Percentiles rank a stretch among this genome's conserved stretches.
Evolutionary conservation across 805 yeast species (phyloP).

Genomic region (Blastobotrys americana): DNA sequence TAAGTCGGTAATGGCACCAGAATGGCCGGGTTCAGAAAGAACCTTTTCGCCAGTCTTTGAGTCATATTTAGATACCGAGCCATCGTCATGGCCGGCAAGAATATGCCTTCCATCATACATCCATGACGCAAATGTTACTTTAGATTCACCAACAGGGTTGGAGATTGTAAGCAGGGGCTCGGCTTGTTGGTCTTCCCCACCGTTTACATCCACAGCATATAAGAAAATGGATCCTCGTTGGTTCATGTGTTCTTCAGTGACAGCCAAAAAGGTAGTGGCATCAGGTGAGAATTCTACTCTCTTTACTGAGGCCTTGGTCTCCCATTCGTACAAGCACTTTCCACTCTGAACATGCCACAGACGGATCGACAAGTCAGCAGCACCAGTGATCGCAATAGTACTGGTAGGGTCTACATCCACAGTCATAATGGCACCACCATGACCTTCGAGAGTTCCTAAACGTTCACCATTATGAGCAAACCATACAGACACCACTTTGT

Average conservation of each 20-base stretch:
- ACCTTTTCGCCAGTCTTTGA: constrained; percentile 66
- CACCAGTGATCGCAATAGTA: constrained; percentile 72
- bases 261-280: constrained; percentile 58
- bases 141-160: constrained; percentile 42
- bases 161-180: constrained; percentile 55
- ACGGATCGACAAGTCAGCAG: constrained; percentile 80
- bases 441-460: constrained; percentile 84
- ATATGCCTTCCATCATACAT: constrained; percentile 65
- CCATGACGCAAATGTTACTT: constrained; percentile 68
- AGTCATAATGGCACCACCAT: constrained; percentile 92
- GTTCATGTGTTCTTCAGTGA: constrained; percentile 92
- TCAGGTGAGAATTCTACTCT: constrained; percentile 80
- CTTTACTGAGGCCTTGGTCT: constrained; percentile 77
- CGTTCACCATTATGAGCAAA: constrained; percentile 94
- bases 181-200: constrained; percentile 36
- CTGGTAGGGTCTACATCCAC: constrained; percentile 73
- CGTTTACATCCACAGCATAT: constrained; percentile 49
- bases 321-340: constrained; percentile 63
- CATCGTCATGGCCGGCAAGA: constrained; percentile 84
- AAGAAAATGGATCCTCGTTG: constrained; percentile 68
- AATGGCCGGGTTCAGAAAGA: constrained; percentile 51
- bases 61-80: constrained; percentile 73
- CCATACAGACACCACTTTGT: constrained; percentile 86
- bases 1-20: constrained; percentile 68
- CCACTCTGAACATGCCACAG: constrained; percentile 84